Evolutionary conservation across 1,139 yeast species (phyloP).

Genomic region (Blastobotrys proliferans): DNA sequence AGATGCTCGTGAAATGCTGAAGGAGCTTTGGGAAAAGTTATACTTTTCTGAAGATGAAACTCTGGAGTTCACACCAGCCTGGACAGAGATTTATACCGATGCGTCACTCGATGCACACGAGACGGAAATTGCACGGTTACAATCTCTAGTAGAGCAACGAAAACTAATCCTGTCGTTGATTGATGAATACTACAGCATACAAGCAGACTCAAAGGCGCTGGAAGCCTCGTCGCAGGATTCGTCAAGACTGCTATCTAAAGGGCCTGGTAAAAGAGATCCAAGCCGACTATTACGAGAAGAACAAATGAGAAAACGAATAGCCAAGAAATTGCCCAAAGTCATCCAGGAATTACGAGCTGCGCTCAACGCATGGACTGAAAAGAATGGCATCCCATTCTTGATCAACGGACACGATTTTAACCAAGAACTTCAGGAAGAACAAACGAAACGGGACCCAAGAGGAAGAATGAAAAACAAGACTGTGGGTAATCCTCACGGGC

Average conservation of each 20-base stretch:
- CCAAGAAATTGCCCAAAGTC: slow-evolving; percentile 63
- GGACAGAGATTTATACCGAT: slow-evolving; percentile 47
- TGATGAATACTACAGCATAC: slow-evolving; percentile 50
- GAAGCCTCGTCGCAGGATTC: slow-evolving; percentile 75
- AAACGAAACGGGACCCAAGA: slow-evolving; percentile 14
- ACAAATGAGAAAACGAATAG: slow-evolving; percentile 60
- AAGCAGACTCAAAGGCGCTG: slow-evolving; percentile 58
- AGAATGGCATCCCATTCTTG: slow-evolving; percentile 31
- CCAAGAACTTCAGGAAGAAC: slow-evolving; percentile 25
- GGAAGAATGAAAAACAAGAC: slow-evolving; percentile 15
- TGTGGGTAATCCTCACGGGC: slow-evolving; percentile 8
- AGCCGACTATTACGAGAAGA: slow-evolving; percentile 78
- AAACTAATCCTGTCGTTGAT: slow-evolving; percentile 54
- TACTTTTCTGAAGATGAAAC: slow-evolving; percentile 50
- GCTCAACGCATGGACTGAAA: slow-evolving; percentile 45
- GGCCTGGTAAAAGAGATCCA: slow-evolving; percentile 46
- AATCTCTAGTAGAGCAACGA: slow-evolving; percentile 48
- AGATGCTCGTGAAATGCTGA: slow-evolving; percentile 57
- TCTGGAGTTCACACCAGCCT: slow-evolving; percentile 37
- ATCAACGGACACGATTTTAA: slow-evolving; percentile 32
- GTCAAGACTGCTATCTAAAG: slow-evolving; percentile 67
- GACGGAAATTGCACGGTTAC: slow-evolving; percentile 50
- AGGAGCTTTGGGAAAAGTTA: slow-evolving; percentile 57
- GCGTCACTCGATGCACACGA: slow-evolving; percentile 58
- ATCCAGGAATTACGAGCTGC: slow-evolving; percentile 49